Evolutionary conservation across 2,329 filamentous ascomycete genomes (phyloP), one percentile per base, ranked within the genome.

Genomic region (Pezicula carpinea): DNA sequence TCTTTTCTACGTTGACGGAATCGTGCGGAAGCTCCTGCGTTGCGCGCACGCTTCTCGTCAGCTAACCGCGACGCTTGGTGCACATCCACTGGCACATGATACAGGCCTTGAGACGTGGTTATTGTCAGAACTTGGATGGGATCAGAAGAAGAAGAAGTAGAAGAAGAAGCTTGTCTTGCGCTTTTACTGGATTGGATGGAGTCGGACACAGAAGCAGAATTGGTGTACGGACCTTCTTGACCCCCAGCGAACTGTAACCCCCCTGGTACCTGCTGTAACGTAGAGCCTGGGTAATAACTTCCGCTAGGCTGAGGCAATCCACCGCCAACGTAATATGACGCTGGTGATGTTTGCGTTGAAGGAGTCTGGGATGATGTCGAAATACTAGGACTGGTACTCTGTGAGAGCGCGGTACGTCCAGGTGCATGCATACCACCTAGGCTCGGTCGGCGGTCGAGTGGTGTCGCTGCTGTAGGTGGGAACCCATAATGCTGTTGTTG

Each of bases 1-100:
- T 90, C 87, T 68, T 95, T 95, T 61, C 89, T 83, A 50, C 90
- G 79, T 60, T 83, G 81, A 46, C 89, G 79, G 55, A 95, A 93
- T 49, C 89, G 78, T 40, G 88, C 88, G 47, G 89, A 95, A 5
- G 89, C 89, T 40, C 87, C 87, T 34, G 89, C 89, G 60, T 95
- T 95, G 43, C 89, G 80, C 64, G 86, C 84, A 47, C 89, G 77
- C 68, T 93, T 95, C 65, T 95, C 88, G 59, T 93, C 87, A 33
- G 88, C 87, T 58, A 88, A 82, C 55, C 83, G 85, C 11, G 89
- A 95, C 11, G 85, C 89, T 58, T 89, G 85, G 56, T 89, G 85
- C 36, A 87, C 82, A 62, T 95, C 89, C 8, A 92, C 82, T 13
- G 84, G 83, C 41, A 91, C 80, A 53, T 75, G 71, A 46, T 78